Evolutionary conservation across 2,329 filamentous ascomycete genomes (phyloP), one percentile per base, ranked within the genome.

Genomic region (Cladophialophora exuberans): DNA sequence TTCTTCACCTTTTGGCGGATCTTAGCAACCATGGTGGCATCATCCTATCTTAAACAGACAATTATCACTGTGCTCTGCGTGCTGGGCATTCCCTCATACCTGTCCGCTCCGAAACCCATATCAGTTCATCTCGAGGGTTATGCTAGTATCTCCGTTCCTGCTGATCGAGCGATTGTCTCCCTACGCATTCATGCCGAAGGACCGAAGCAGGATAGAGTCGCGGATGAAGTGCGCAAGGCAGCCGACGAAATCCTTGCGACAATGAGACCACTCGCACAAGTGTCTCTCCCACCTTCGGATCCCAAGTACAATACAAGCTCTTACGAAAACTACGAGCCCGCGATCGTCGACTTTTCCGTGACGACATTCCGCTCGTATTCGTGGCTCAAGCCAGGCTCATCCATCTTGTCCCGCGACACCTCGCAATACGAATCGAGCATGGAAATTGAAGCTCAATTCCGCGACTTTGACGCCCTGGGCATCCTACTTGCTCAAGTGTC

Each of bases 31-130:
- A 54, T 54, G 51, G 31, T 54, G 6, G 42, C 51, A 15, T 47
- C 43, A 13, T 46, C 51, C n/a, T 54, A 41, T 26, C 31, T 54
- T 23, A 46, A 47, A 20, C 51, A 54, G 18, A 46, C 51, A 3
- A 47, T 54, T 25, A 47, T 54, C 30, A 54, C 51, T 4, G 43
- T 47, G 10, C 51, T 54, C 35, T 54, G 51, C 33, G 41, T 54
- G 3, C 51, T 54, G 6, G 51, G 51, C 6, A 54, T 54, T 18
- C 51, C 51, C 10, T 54, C 51, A 13, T 54, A 54, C 51, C 43
- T 54, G n/a, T 47, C 42, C 3, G 51, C 51, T 1, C 51, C 51
- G 0, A 54, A 48, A 20, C 51, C 51, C 42, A 54, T 54, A 42
- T 54, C 51, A 3, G 33, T 54, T 6, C 41, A 42, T 15, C 51